These are phyloP conservation scores for Phaeolepiota aurea DNA, from an alignment of 768 basidiomycete species.

Conservation along the genomic window DNA sequence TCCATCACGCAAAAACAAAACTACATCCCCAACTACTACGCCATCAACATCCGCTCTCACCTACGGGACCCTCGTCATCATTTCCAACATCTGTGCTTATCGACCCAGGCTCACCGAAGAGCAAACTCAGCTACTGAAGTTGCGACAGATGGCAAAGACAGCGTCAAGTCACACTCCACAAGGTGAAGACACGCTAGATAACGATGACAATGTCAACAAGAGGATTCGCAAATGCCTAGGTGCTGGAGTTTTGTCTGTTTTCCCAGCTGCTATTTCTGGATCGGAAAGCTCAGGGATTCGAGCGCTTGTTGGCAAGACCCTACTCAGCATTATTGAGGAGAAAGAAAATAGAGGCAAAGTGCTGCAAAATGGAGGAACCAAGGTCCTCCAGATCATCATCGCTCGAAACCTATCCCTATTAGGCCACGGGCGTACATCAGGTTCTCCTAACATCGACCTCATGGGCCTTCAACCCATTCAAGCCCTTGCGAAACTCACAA, in stretches of 20 bases:
- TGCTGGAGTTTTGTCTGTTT: slow-evolving; percentile 56
- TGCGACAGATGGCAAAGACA: slow-evolving; percentile 65
- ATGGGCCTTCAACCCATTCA: slow-evolving; percentile 63
- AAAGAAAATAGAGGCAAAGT: slow-evolving; percentile 71
- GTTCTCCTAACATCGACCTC: slow-evolving; percentile 28
- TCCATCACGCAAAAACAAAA: slow-evolving; percentile 38
- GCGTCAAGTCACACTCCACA: slow-evolving; percentile 12
- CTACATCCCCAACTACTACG: slow-evolving; percentile 9
- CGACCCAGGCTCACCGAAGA: slow-evolving; percentile 70
- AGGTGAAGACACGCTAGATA: slow-evolving; percentile 40
- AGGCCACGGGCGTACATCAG: slow-evolving; percentile 15
- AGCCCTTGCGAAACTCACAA: slow-evolving; percentile 86
- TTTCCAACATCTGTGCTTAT: slow-evolving; percentile 67
- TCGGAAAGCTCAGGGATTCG: slow-evolving; percentile 62
- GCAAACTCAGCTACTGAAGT: slow-evolving; percentile 72
- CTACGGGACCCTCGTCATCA: slow-evolving; percentile 73
- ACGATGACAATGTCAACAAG: slow-evolving; percentile 53
- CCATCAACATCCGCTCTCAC: slow-evolving; percentile 43
- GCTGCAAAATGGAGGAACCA: slow-evolving; percentile 72
- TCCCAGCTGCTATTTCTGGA: slow-evolving; percentile 45
- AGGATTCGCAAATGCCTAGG: slow-evolving; percentile 51
- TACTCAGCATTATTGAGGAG: slow-evolving; percentile 70
- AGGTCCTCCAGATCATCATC: slow-evolving; percentile 51
- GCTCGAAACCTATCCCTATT: slow-evolving; percentile 32
- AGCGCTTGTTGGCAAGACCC: slow-evolving; percentile 45